A percentile compares a stretch with the other conserved stretches of the same genome.
phyloP scores from a whole-genome alignment of 2,329 filamentous ascomycete genomes.

The Hymenoscyphus fraxineus region DNA sequence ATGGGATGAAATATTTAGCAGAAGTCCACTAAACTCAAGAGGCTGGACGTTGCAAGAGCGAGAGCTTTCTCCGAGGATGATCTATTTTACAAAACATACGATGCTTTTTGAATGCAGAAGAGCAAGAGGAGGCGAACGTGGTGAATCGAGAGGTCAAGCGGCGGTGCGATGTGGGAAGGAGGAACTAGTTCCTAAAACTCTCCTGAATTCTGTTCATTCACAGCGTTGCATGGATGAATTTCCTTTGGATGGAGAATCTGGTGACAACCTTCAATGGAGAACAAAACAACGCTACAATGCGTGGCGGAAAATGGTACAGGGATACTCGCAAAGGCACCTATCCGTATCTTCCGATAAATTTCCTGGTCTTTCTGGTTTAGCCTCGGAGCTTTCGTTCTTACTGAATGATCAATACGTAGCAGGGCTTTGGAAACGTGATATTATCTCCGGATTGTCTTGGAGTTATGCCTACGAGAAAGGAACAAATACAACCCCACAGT shows the following conservation, averaged over 20 bases:
- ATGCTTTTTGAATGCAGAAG: constrained; percentile 16
- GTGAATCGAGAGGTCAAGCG: not conserved
- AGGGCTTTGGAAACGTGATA: constrained; percentile 16
- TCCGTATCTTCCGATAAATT: constrained; percentile 11
- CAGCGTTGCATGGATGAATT: constrained; percentile 6
- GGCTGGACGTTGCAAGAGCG: constrained; percentile 21
- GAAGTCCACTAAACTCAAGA: constrained; percentile 4
- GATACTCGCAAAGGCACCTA: constrained; percentile 9
- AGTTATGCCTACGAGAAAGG: not conserved
- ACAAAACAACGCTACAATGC: not conserved
- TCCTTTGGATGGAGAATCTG: not conserved
- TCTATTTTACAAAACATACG: constrained; percentile 13
- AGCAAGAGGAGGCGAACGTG: not conserved
- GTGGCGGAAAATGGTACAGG: constrained; percentile 11
- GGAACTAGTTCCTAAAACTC: constrained; percentile 2
- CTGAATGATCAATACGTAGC: constrained; percentile 15
- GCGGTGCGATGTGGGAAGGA: not conserved
- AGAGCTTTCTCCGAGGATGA: constrained; percentile 11
- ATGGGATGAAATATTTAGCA: constrained; percentile 4
- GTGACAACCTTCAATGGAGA: not conserved
- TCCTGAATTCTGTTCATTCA: not conserved
- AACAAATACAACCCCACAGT: not conserved
- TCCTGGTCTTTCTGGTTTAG: constrained; percentile 15
- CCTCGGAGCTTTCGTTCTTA: constrained; percentile 8
- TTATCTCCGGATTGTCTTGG: constrained; percentile 8